Base-by-base conservation (phyloP, 2,329 filamentous ascomycete species). In the Claviceps sp. region DNA sequence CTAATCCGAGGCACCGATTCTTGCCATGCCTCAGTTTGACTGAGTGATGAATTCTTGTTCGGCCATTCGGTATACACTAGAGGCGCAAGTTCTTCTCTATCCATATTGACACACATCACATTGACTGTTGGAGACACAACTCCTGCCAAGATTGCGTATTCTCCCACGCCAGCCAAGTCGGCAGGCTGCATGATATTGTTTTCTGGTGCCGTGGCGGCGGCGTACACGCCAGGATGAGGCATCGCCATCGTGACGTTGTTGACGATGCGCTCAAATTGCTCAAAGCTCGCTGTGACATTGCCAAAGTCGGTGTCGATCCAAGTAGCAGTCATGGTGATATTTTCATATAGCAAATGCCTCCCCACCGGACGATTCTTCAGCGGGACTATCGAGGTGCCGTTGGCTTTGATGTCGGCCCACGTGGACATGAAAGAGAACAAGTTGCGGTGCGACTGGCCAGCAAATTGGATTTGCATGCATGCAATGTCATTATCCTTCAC, bases 181-280 rank as follows among this genome's bases (percentile, higher is more conserved):
- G 74, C 71, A 0, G 87, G 86, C 58, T 91, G 86, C 8, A 86
- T 65, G 34, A 93, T 86, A 0, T 68, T 64, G 59, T 91, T 91
- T 8, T 67, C 62, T 0, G 72, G 66, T 56, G 83, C 71, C 9
- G 71, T 76, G 0, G 83, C 81, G 0, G 86, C 86, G 13, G 71
- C 66, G 37, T 85, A 80, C 0, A 93, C 74, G 0, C 83, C 70
- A 4, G 81, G 72, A 58, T 93, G 87, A 0, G 87, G 87, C 76
- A 90, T 83, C 0, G 85, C 85, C 57, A 90, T 72, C 0, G 83
- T 86, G 26, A 88, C 79, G 56, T 90, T 89, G 62, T 89, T 86
- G 59, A 91, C 69, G 38, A 85, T 72, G 26, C 85, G 73, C 0
- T 69, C 66, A 50, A 78, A 63, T 13, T 71, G 61, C 4, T 71